Evolutionary conservation across 805 yeast species (phyloP), one percentile per base, ranked within the genome.

Genomic region (Cyberlindnera xishuangbannaensis): DNA sequence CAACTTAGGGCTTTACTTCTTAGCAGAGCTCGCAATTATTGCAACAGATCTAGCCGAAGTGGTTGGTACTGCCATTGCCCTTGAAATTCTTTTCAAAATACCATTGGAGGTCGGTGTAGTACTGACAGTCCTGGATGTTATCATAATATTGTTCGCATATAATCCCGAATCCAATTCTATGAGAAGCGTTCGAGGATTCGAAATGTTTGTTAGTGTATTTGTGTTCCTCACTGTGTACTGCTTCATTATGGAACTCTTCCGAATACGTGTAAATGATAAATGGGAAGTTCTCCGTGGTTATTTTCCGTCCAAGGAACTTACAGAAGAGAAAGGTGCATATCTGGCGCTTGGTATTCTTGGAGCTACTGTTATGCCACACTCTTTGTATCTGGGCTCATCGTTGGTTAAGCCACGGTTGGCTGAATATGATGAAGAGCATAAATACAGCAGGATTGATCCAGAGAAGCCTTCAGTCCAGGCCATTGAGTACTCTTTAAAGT

Each of bases 361-460:
- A 16, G 95, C 96, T 9, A 87, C 95, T 0, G 95, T 87, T 16
- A 87, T 87, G 96, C 96, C 96, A 2, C 95, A 87, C 52, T 78
- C 88, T 1, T 62, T 87, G 31, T 85, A 82, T 48, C 62, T 87
- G 36, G 95, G 95, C 1, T 81, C 92, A 0, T 90, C 92, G 6
- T 63, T 87, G 31, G 96, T 86, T 6, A 94, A 86, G 55, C 83
- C 95, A 16, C 70, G 96, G 43, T 63, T 87, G 27, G 69, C 70
- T 45, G 95, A 84, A 18, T 86, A 65, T 47, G 96, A 87, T 55
- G 46, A 68, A 3, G 66, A 70, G 37, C 64, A 73, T 41, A 78
- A 78, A 19, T 66, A 63, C 18, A 56, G 59, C 22, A 58, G 62
- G 7, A 55, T 48, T 6, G 58, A 52, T 9, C 44, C 56, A 24